A percentile compares a stretch with the other conserved stretches of the same genome.
phyloP scores from a whole-genome alignment of 768 basidiomycete genomes.

The Boletus pseudo-olivaceus region DNA sequence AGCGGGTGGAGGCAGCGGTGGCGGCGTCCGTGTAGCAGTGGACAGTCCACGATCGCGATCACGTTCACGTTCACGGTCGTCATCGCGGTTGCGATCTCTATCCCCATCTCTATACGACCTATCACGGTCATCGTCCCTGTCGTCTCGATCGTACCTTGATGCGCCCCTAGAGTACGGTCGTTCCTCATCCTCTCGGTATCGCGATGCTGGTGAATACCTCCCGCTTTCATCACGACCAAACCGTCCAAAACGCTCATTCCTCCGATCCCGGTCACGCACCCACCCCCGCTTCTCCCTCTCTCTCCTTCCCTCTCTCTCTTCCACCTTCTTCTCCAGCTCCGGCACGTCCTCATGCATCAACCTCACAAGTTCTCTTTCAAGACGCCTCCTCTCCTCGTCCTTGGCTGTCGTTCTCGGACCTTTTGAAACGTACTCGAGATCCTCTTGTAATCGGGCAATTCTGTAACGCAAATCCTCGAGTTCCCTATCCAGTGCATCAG shows the following conservation, averaged over 20 bases:
- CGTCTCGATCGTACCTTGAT: constrained; percentile 33
- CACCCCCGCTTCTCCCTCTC: constrained; percentile 78
- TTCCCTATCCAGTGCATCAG: constrained; percentile 89
- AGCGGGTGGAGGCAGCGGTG: constrained; percentile 45
- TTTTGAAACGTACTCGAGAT: constrained; percentile 81
- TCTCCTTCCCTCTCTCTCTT: constrained; percentile 71
- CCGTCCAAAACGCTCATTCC: constrained; percentile 78
- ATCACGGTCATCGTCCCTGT: constrained; percentile 37
- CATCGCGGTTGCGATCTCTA: constrained; percentile 11
- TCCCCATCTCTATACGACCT: constrained; percentile 32
- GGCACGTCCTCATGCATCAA: constrained; percentile 91
- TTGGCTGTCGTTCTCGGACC: constrained; percentile 68
- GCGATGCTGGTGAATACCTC: constrained; percentile 31
- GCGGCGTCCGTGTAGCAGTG: constrained; percentile 39
- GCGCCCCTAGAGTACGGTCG: constrained; percentile 50
- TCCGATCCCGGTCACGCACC: constrained; percentile 72
- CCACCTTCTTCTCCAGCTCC: constrained; percentile 81
- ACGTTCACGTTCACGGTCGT: constrained; percentile 27
- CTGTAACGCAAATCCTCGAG: constrained; percentile 81
- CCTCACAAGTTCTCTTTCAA: constrained; percentile 83
- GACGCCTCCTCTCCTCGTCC: constrained; percentile 80
- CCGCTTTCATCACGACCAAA: constrained; percentile 48
- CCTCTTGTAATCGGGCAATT: constrained; percentile 84
- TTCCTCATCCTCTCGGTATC: constrained; percentile 45
- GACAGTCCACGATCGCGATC: constrained; percentile 39